Evolutionary conservation across 1,284 basidiomycete genomes (phyloP), one percentile per base, ranked within the genome.

Genomic region (Rugosomyces carneus): DNA sequence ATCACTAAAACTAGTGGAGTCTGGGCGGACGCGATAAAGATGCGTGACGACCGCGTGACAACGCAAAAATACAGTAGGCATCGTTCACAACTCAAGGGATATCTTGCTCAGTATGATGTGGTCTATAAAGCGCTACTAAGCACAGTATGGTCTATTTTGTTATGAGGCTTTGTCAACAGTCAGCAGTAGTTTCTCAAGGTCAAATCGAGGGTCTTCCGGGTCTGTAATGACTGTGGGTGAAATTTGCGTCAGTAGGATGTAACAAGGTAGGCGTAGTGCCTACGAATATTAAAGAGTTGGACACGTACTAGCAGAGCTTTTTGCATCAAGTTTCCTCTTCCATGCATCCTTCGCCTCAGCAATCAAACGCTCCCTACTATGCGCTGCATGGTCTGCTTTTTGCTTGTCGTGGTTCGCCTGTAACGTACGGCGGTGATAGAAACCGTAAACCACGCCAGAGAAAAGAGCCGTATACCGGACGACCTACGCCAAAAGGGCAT

Each of bases 131-230:
- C 42, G 44, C 47, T 24, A 42, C 31, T n/a, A 16, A 15, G 31
- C 31, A 34, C 36, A 20, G 20, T 31, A 37, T 19, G 37, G 43
- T 52, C 53, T 37, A 47, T 42, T 44, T 38, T 56, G 53, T 51
- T 52, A 56, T 45, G 65, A 64, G 44, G 81, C 77, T 58, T 74
- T 76, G 65, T 89, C 87, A 76, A 80, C 85, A 63, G 80, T 80
- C 41, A 72, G 73, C 64, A 98, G 65, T 55, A 97, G 73, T 71
- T 93, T 93, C 76, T 98, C 95, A 63, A 98, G 76, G 76, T 99
- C 94, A 71, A 99, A 99, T 56, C 81, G 84, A 52, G 94, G 91
- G 69, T 95, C 85, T 61, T 98, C 93, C 41, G 93, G 91, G 73
- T 99, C 82, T 54, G 90, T 89, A 57, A 95, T 72, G 57, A 93